phyloP scores from a whole-genome alignment of 2,329 filamentous ascomycete genomes.

The Colletotrichum nymphaeae region DNA sequence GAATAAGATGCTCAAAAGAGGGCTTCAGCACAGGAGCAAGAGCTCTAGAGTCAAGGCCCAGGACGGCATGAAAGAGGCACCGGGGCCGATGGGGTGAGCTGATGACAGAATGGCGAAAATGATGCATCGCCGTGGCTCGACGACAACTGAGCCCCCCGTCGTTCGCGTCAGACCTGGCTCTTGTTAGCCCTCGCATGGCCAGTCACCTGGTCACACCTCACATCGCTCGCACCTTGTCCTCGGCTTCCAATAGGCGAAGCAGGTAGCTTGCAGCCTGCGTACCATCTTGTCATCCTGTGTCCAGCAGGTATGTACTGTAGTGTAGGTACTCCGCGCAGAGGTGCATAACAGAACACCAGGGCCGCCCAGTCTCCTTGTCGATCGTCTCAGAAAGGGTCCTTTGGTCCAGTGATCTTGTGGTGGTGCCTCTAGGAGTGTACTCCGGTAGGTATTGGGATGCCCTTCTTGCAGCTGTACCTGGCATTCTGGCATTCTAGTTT shows the following conservation, averaged over 20 bases:
- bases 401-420: not conserved
- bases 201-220: constrained; percentile 25
- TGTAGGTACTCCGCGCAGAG: not conserved
- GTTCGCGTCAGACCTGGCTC: constrained; percentile 20
- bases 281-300: not conserved
- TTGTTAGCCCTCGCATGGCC: constrained; percentile 3
- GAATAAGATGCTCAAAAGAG: not conserved
- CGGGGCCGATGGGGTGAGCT: constrained; percentile 29
- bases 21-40: not conserved
- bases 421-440: constrained; percentile 5
- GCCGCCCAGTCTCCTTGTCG: not conserved
- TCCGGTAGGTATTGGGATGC: not conserved
- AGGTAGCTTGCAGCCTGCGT: not conserved
- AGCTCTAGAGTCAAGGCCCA: not conserved
- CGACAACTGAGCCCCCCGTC: constrained; percentile 1
- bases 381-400: not conserved
- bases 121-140: constrained; percentile 22
- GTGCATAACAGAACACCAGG: not conserved
- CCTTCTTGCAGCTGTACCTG: constrained; percentile 25
- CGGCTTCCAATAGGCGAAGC: not conserved
- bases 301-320: not conserved
- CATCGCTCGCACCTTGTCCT: not conserved
- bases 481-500: constrained; percentile 33
- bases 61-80: not conserved
- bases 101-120: constrained; percentile 34